A percentile compares a stretch with the other conserved stretches of the same genome.
These are phyloP conservation scores for Phaeoacremonium minimum DNA, from an alignment of 2,329 filamentous ascomycete species.

Conservation along the genomic window DNA sequence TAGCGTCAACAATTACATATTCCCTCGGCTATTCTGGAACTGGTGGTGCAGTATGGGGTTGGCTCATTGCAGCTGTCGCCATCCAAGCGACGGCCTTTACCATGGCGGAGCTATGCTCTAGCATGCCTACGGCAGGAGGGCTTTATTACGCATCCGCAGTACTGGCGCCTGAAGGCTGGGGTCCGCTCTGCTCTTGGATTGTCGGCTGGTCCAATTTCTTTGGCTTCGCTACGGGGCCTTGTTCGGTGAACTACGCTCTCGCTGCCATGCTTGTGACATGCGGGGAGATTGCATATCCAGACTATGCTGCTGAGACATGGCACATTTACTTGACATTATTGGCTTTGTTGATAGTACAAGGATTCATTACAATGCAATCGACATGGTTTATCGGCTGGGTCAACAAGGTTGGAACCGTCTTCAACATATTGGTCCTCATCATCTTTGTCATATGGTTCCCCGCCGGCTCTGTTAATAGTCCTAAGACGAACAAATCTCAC, in stretches of 20 bases:
- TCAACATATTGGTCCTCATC: conserved; percentile 66
- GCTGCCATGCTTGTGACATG: conserved; percentile 69
- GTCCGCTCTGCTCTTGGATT: conserved; percentile 64
- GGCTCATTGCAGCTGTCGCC: conserved; percentile 68
- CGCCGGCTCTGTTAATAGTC: conserved; percentile 44
- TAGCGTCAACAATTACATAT: conserved; percentile 68
- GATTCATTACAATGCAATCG: conserved; percentile 63
- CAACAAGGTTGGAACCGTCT: conserved; percentile 65
- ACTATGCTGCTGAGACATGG: conserved; percentile 60
- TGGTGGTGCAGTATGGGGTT: conserved; percentile 70
- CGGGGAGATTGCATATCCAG: conserved; percentile 61
- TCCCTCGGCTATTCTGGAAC: conserved; percentile 51
- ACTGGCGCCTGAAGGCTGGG: conserved; percentile 61
- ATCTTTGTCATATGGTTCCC: conserved; percentile 67
- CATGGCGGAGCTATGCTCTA: conserved; percentile 68
- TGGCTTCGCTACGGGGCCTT: conserved; percentile 61
- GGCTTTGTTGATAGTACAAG: conserved; percentile 65
- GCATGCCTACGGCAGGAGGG: conserved; percentile 69
- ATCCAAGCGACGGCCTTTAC: conserved; percentile 66
- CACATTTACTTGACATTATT: conserved; percentile 66
- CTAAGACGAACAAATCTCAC: conserved; percentile 41
- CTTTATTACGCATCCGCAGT: conserved; percentile 73
- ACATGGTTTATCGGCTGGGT: conserved; percentile 67
- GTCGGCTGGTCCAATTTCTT: conserved; percentile 71
- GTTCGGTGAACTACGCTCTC: conserved; percentile 62